These are phyloP conservation scores for Edaphochlamys debaryana DNA, from an alignment of 139 green algal genomes.

Conservation along the genomic window DNA sequence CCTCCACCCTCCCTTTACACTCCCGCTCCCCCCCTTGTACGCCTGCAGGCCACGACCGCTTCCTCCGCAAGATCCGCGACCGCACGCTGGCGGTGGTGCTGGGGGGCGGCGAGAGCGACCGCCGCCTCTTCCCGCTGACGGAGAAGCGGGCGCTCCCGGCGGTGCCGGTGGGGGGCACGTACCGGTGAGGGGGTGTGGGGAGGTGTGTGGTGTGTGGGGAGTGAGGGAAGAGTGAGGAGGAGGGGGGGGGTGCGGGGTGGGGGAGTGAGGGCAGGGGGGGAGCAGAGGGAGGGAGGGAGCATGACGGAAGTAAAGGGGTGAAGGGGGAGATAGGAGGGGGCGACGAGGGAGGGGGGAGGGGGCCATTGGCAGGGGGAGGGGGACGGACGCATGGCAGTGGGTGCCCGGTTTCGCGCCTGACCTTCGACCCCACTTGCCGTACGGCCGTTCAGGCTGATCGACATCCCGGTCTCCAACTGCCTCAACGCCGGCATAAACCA, in stretches of 20 bases:
- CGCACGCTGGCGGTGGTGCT: conserved; percentile 17
- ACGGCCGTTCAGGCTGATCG: conserved; percentile 83
- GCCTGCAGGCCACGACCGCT: neutral
- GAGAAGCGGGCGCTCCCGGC: conserved; percentile 27
- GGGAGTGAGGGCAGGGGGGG: neutral
- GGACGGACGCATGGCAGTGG: neutral
- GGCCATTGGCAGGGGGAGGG: no score
- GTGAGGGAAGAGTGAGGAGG: neutral
- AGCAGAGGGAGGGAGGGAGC: neutral
- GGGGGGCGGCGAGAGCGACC: conserved; percentile 33
- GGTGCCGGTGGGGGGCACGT: conserved; percentile 24
- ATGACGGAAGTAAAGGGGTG: no score
- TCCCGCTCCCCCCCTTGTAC: neutral
- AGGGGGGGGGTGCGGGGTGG: no score
- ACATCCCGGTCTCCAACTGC: conserved; percentile 97
- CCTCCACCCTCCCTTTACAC: neutral
- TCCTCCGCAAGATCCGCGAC: neutral
- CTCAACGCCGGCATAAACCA: conserved; percentile 89
- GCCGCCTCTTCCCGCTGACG: conserved; percentile 30
- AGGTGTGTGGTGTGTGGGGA: no score
- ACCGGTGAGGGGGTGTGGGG: no score
- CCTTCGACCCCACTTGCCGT: neutral
- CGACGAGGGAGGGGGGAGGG: neutral
- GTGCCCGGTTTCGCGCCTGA: no score
- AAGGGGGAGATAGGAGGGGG: no score